Evolutionary conservation across 2,329 filamentous ascomycete genomes (phyloP), one percentile per base, ranked within the genome.

Genomic region (Parastagonospora avenae): DNA sequence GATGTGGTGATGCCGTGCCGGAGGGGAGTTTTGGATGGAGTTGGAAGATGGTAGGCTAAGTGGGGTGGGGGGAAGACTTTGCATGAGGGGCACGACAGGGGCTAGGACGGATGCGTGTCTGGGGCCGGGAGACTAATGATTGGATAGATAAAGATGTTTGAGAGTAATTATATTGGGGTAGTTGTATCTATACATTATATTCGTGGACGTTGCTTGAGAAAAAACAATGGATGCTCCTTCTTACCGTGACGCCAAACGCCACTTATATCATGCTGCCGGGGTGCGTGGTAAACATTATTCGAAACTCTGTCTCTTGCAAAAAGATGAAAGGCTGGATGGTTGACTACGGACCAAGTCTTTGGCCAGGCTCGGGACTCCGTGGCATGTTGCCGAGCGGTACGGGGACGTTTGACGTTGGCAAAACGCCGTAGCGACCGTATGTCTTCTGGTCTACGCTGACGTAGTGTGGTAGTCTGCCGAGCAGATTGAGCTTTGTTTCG

Each of bases 391-490:
- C 55, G 40, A 67, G 44, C 3, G 62, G 56, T 24, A 66, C 46
- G 1, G 38, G 38, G 11, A 28, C 56, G 37, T 53, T 58, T 12
- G 64, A 54, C 3, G 60, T 70, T 3, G 92, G 93, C 49, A 97
- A 78, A 11, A 97, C 89, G 2, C 93, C 93, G 65, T 96, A 97
- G 46, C 93, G 83, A 7, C 93, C 93, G 67, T 93, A 96, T 5
- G 91, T 96, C 81, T 96, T 97, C 75, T 96, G 92, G 68, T 97
- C 93, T 12, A 97, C 87, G 49, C 90, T 95, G 41, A 97, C 89
- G 67, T 96, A 97, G 75, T 96, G 91, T 38, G 93, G 93, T 24
- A 97, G 76, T 52, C 91, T 82, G 15, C 86, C 90, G 16, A 96
- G 80, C 8, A 97, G 80, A 67, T 96, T 94, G 52, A 97, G 77